A percentile compares a stretch with the other conserved stretches of the same genome.
These are phyloP conservation scores for Evernia prunastri DNA, from an alignment of 495 filamentous ascomycete genomes.

Conservation along the genomic window DNA sequence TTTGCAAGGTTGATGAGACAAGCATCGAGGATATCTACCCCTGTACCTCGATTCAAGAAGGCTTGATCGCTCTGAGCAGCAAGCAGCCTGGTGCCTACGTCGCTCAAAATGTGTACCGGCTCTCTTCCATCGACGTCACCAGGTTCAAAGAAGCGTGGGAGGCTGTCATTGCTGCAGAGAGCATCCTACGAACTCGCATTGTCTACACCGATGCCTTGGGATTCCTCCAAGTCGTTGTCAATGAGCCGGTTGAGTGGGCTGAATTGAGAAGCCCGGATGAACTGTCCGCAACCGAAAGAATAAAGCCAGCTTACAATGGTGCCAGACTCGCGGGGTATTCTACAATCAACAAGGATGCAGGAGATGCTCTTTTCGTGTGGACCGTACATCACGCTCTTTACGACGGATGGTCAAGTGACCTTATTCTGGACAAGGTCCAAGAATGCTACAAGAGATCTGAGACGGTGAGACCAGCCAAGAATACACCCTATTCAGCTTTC, in stretches of 20 bases:
- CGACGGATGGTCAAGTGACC: slow-evolving; percentile 58
- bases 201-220: slow-evolving; percentile 42
- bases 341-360: slow-evolving; percentile 36
- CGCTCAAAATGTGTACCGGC: slow-evolving; percentile 41
- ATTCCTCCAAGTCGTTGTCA: slow-evolving; percentile 51
- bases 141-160: slow-evolving; percentile 52
- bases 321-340: slow-evolving; percentile 49
- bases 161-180: slow-evolving; percentile 38
- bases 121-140: slow-evolving; percentile 42
- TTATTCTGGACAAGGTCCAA: slow-evolving; percentile 48
- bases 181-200: slow-evolving; percentile 52
- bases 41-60: slow-evolving; percentile 66
- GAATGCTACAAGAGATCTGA: background rate
- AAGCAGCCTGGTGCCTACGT: slow-evolving; percentile 49
- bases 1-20: slow-evolving; percentile 24
- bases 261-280: slow-evolving; percentile 9
- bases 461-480: background rate
- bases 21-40: slow-evolving; percentile 52
- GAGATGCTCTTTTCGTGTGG: slow-evolving; percentile 46
- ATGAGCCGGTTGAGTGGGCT: slow-evolving; percentile 42
- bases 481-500: slow-evolving; percentile 29
- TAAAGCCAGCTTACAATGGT: slow-evolving; percentile 28
- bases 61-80: slow-evolving; percentile 56
- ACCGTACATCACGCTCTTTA: slow-evolving; percentile 65
- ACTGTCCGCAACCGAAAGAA: background rate